Percentiles rank a stretch among this genome's conserved stretches.
phyloP scores from a whole-genome alignment of 2,329 filamentous ascomycete genomes.

The Ambrosiella beaveri region DNA sequence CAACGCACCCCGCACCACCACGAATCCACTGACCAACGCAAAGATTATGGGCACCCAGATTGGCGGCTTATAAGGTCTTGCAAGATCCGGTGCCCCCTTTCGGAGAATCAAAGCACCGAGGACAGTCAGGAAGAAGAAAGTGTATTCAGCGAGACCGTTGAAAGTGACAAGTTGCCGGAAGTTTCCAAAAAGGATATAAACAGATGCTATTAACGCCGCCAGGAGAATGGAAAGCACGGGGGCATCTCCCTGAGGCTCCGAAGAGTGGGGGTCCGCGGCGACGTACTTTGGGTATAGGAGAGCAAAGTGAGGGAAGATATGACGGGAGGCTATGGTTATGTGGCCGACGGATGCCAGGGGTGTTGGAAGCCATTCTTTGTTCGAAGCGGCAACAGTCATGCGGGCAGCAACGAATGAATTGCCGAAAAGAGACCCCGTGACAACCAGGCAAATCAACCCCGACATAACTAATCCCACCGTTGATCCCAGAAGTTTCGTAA shows the following conservation, averaged over 20 bases:
- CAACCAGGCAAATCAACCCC: constrained; percentile 39
- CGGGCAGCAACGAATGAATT: constrained; percentile 46
- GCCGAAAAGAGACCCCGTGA: constrained; percentile 42
- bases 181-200: constrained; percentile 43
- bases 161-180: constrained; percentile 45
- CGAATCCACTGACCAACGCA: constrained; percentile 39
- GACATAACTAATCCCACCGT: constrained; percentile 37
- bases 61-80: constrained; percentile 37
- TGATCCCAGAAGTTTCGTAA: constrained; percentile 35
- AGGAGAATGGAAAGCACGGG: constrained; percentile 37
- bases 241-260: constrained; percentile 24
- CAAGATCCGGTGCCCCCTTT: constrained; percentile 35
- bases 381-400: constrained; percentile 41
- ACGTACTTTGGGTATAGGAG: too few relatives aligned
- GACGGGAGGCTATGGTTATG: constrained; percentile 20
- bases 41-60: constrained; percentile 35
- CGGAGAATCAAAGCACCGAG: constrained; percentile 40
- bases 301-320: too few relatives aligned
- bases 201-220: constrained; percentile 29
- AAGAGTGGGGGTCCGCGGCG: too few relatives aligned
- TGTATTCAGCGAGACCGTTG: constrained; percentile 41
- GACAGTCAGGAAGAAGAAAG: constrained; percentile 48
- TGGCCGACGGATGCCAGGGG: constrained; percentile 12
- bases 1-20: constrained; percentile 39
- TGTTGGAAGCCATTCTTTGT: constrained; percentile 32